Conservation (phyloP, 2,329 filamentous ascomycete species). For the Chaetomium strumarium region DNA sequence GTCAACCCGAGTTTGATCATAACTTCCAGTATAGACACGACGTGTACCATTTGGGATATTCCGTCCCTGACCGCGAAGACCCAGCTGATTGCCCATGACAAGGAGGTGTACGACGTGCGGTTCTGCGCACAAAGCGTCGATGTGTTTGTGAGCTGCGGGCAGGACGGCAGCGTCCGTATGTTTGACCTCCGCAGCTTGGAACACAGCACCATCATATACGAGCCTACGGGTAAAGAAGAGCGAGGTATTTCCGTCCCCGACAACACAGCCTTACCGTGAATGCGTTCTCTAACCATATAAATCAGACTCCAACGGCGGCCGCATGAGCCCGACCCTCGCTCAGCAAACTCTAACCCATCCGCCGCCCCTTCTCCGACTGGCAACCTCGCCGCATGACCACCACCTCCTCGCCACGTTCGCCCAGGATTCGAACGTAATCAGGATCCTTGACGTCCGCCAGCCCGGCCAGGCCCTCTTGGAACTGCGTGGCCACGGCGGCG, state of each 20-base stretch:
- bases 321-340: slow-evolving; percentile 67
- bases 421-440: slow-evolving; percentile 83
- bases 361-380: slow-evolving; percentile 71
- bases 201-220: slow-evolving; percentile 98
- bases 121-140: slow-evolving; percentile 99
- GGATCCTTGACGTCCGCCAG: slow-evolving; percentile 92
- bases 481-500: slow-evolving; percentile 77
- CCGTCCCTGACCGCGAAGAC: slow-evolving; percentile 96
- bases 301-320: slow-evolving; percentile 51
- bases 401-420: slow-evolving; percentile 97
- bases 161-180: slow-evolving; percentile 97
- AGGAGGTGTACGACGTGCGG: slow-evolving; percentile 96
- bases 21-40: slow-evolving; percentile 97
- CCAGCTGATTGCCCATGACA: slow-evolving; percentile 96
- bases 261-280: neutral
- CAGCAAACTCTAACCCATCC: slow-evolving; percentile 73
- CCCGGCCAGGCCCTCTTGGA: slow-evolving; percentile 93
- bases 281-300: neutral
- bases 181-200: slow-evolving; percentile 95
- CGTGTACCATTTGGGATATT: slow-evolving; percentile 99
- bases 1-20: slow-evolving; percentile 96
- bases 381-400: slow-evolving; percentile 89
- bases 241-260: slow-evolving; percentile 45
- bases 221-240: slow-evolving; percentile 82
- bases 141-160: slow-evolving; percentile 95